Conservation (phyloP, 164 flowering plant genomes). For the Stephania cephalantha region DNA sequence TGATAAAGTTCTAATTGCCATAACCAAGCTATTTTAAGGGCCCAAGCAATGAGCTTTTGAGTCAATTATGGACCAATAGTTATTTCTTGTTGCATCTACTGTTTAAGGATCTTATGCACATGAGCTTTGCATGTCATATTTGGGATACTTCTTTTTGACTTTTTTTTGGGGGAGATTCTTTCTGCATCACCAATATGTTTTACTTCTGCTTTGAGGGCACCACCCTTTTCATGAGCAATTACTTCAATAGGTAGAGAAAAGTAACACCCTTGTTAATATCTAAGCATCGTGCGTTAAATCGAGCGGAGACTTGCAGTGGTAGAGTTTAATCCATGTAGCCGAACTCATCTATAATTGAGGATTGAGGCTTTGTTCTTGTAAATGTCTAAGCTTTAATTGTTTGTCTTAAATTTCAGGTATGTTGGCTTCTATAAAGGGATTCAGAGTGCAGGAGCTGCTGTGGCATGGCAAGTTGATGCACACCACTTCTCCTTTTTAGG, state of each 20-base stretch:
- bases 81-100: neutral
- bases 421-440: constrained; percentile 89
- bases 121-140: neutral
- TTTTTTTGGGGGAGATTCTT: neutral
- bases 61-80: neutral
- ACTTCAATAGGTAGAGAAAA: neutral
- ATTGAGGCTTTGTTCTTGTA: no score
- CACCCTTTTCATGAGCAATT: neutral
- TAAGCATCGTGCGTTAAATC: neutral
- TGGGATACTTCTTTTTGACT: neutral
- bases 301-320: no score
- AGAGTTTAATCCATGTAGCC: no score
- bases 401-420: constrained; percentile 42
- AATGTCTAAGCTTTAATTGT: no score
- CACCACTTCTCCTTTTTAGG: constrained; percentile 42
- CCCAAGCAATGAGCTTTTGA: neutral
- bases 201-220: neutral
- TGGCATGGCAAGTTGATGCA: constrained; percentile 86
- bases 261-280: neutral
- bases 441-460: constrained; percentile 95
- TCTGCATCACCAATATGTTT: neutral
- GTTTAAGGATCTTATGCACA: neutral
- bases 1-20: neutral
- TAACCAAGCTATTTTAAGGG: neutral
- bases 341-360: no score